These are phyloP conservation scores for Colletotrichum trifolii DNA, from an alignment of 2,329 filamentous ascomycete species.

Conservation along the genomic window DNA sequence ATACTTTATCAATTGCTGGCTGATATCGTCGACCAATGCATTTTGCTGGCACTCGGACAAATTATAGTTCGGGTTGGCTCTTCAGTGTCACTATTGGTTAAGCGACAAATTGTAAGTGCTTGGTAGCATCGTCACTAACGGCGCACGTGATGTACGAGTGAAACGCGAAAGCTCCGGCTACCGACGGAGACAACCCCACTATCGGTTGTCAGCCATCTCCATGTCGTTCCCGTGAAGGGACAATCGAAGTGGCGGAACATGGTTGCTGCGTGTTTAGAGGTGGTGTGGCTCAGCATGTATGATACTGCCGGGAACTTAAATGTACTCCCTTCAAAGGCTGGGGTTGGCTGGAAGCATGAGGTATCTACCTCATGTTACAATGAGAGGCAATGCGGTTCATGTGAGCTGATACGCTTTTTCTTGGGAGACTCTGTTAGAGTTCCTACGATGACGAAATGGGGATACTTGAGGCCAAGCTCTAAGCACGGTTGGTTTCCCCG, in stretches of 20 bases:
- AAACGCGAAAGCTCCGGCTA: conserved; percentile 30
- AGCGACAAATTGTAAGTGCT: neutral
- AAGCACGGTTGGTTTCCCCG: neutral
- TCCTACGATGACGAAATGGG: no score
- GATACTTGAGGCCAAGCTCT: no score
- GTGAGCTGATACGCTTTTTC: neutral
- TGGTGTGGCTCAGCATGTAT: conserved; percentile 33
- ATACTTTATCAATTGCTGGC: no score
- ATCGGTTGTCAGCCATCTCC: neutral
- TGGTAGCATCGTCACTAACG: neutral
- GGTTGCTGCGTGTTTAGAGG: conserved; percentile 29
- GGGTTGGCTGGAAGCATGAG: conserved; percentile 13
- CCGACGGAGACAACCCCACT: conserved; percentile 20
- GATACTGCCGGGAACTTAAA: conserved; percentile 28
- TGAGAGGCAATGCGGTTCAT: conserved; percentile 13
- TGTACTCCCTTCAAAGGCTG: conserved; percentile 16
- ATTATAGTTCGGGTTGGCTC: no score
- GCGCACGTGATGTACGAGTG: conserved; percentile 32
- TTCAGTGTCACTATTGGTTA: neutral
- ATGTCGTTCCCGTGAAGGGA: neutral
- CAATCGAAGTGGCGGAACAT: conserved; percentile 14
- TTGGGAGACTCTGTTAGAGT: neutral
- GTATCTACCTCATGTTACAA: neutral
- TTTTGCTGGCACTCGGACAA: no score
- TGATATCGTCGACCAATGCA: no score